A percentile compares a stretch with the other conserved stretches of the same genome.
phyloP scores from a whole-genome alignment of 208 protist species.

The Leishmania lainsoni region DNA sequence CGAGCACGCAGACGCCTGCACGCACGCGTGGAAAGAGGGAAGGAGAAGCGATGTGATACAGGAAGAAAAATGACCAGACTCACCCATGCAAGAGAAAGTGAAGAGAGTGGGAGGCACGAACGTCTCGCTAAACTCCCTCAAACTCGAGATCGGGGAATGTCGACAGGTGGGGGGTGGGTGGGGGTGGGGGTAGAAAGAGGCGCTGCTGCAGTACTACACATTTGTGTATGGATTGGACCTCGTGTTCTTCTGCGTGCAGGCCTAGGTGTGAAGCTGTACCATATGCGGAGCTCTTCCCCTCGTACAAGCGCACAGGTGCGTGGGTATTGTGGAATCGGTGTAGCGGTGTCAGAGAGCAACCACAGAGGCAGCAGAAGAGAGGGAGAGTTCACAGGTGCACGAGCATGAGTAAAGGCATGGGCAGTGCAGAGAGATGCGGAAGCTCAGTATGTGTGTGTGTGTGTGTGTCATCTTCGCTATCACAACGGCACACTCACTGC shows the following conservation, averaged over 20 bases:
- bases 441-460: not conserved
- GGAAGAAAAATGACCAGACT: not conserved
- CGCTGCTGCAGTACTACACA: too few species aligned
- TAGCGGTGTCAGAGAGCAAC: not conserved
- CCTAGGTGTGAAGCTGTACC: not conserved
- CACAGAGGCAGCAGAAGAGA: too few species aligned
- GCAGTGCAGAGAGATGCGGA: not conserved
- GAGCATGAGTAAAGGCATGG: not conserved
- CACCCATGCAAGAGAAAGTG: not conserved
- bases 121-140: not conserved
- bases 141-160: not conserved
- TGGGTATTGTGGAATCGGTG: not conserved
- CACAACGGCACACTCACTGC: not conserved
- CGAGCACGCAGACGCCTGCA: not conserved
- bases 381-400: not conserved
- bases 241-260: too few species aligned
- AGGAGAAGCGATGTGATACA: not conserved
- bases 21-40: not conserved
- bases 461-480: not conserved
- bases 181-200: too few species aligned
- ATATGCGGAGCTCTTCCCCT: not conserved
- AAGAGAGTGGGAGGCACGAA: not conserved
- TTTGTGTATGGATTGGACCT: too few species aligned
- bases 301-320: not conserved
- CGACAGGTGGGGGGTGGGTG: too few species aligned